Conservation (phyloP, 2,329 filamentous ascomycete species). For the Neoscytalidium dimidiatum region DNA sequence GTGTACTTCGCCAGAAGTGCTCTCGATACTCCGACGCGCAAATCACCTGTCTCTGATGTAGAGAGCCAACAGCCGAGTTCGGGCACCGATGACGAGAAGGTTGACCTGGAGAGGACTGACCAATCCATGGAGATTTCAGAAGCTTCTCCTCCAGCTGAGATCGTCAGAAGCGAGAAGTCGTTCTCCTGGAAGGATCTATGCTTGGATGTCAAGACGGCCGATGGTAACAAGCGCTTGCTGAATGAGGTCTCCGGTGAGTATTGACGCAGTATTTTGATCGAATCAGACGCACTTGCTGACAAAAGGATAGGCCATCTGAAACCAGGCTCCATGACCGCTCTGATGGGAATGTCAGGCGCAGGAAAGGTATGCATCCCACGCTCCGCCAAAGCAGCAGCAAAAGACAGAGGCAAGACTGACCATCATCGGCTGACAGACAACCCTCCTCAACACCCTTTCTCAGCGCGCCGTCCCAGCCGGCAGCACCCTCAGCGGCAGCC, state of each 20-base stretch:
- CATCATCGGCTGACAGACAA: conserved; percentile 58
- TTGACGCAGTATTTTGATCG: not conserved
- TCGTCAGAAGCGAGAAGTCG: not conserved
- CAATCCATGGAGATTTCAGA: not conserved
- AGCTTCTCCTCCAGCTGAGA: not conserved
- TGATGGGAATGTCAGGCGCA: conserved; percentile 70
- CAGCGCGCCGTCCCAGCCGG: conserved; percentile 70
- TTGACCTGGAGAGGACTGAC: not conserved
- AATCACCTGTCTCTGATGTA: not conserved
- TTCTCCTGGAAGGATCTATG: not conserved
- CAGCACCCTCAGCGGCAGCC: conserved; percentile 66
- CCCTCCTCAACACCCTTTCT: conserved; percentile 74
- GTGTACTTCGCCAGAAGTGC: not conserved
- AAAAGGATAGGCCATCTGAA: conserved; percentile 58
- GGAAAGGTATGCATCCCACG: not conserved
- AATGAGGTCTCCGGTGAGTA: not conserved
- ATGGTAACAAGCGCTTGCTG: not conserved
- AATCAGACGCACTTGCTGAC: not conserved
- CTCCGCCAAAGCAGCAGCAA: not conserved
- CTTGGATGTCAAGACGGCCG: not conserved
- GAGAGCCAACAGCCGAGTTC: not conserved
- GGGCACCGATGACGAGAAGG: not conserved
- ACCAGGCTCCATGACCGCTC: conserved; percentile 73
- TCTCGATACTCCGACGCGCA: not conserved
- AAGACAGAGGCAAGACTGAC: not conserved